Evolutionary conservation across 306 rosid genomes (phyloP).

Genomic region (Vicia villosa): DNA sequence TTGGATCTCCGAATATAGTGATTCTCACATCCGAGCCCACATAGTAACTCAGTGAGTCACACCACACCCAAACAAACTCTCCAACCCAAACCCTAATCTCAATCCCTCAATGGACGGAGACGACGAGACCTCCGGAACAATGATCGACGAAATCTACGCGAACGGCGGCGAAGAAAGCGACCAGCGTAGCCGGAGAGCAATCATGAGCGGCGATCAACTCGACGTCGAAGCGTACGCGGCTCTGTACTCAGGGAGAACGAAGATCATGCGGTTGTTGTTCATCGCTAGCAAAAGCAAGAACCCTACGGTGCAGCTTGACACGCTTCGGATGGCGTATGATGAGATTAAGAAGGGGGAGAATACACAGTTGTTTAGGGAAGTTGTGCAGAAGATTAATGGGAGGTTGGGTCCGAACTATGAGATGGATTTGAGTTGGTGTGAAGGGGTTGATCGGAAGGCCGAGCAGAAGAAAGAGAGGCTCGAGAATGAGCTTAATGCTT

Average conservation of each 20-base stretch:
- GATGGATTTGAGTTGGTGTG: constrained; percentile 79
- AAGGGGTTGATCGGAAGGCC: constrained; percentile 69
- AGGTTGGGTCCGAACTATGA: constrained; percentile 63
- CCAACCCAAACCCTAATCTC: constrained; percentile 27
- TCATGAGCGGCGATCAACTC: constrained; percentile 90
- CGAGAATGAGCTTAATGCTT: constrained; percentile 93
- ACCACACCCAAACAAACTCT: constrained; percentile 31
- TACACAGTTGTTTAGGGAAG: constrained; percentile 78
- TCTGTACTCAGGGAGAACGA: constrained; percentile 85
- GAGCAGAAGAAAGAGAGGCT: constrained; percentile 95
- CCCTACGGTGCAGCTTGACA: constrained; percentile 73
- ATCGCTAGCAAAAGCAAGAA: constrained; percentile 58
- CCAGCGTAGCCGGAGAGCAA: constrained; percentile 58
- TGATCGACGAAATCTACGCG: constrained; percentile 83
- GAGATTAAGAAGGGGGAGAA: constrained; percentile 98
- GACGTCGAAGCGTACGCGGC: constrained; percentile 89
- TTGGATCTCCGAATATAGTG: not conserved
- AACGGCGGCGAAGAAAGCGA: constrained; percentile 70
- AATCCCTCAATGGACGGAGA: constrained; percentile 67
- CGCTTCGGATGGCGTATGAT: constrained; percentile 95
- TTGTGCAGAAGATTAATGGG: constrained; percentile 73
- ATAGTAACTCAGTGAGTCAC: constrained; percentile 21
- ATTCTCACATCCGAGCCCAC: not conserved
- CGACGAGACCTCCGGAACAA: constrained; percentile 64
- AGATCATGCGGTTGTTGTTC: constrained; percentile 79